Percentiles rank a stretch among this genome's conserved stretches.
Evolutionary conservation across 2,329 filamentous ascomycete species (phyloP).

Genomic region (Dothiorella sarmentorum): DNA sequence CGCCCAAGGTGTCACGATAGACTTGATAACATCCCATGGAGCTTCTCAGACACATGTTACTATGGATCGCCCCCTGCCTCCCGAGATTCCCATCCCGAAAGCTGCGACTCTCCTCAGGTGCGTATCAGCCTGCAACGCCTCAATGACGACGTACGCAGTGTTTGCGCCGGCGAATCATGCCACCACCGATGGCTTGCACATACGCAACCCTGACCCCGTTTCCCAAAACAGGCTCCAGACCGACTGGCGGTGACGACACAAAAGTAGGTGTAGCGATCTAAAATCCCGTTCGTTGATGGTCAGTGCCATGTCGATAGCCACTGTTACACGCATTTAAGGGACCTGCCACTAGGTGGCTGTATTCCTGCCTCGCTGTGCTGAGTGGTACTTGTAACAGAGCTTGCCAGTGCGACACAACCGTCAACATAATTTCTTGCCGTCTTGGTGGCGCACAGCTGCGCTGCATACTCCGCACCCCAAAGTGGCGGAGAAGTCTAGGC

Average conservation of each 20-base stretch:
- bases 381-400: background rate
- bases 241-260: background rate
- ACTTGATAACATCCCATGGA: background rate
- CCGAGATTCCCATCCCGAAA: background rate
- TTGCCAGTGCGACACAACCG: background rate
- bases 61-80: background rate
- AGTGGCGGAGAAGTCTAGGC: background rate
- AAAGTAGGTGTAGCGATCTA: background rate
- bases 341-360: background rate
- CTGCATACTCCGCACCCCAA: background rate
- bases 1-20: background rate
- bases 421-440: background rate
- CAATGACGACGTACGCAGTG: background rate
- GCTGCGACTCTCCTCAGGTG: background rate
- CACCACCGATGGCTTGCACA: too few relatives aligned
- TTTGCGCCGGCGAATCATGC: background rate
- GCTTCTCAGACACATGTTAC: background rate
- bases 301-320: background rate
- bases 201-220: background rate
- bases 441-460: background rate
- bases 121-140: conserved; percentile 14
- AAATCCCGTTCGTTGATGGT: background rate
- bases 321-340: background rate
- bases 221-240: background rate
- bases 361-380: too few relatives aligned